phyloP scores from a whole-genome alignment of 2,329 filamentous ascomycete species.

The Lachnellula willkommii region DNA sequence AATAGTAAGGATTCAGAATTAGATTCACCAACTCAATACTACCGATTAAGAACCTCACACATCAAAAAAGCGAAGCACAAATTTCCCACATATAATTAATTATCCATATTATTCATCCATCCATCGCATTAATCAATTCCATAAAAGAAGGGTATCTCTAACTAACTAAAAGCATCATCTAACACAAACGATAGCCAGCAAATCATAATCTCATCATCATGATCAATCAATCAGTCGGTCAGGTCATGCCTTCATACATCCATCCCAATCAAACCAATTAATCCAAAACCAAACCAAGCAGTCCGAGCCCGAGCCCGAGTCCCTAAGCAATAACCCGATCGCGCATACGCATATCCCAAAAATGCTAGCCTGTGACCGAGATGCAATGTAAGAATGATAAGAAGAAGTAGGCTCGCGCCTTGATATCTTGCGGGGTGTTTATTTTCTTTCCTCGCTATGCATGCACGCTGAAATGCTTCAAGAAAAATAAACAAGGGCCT shows the following conservation, averaged over 20 bases:
- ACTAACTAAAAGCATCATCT: neutral
- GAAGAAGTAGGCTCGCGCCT: slow-evolving; percentile 10
- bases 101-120: neutral
- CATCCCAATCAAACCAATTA: neutral
- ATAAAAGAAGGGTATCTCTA: neutral
- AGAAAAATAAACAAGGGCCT: neutral
- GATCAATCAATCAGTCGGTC: neutral
- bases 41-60: too few relatives aligned
- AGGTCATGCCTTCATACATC: neutral
- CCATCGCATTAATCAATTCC: neutral
- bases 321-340: slow-evolving; percentile 9
- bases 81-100: too few relatives aligned
- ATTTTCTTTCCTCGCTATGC: slow-evolving; percentile 10
- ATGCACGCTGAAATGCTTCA: neutral
- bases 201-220: slow-evolving; percentile 6
- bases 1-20: too few relatives aligned
- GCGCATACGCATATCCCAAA: neutral
- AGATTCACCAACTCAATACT: too few relatives aligned
- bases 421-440: neutral
- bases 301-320: neutral
- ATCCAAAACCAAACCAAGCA: neutral
- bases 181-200: neutral
- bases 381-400: neutral
- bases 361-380: slow-evolving; percentile 5
- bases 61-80: too few relatives aligned